Percentiles rank a stretch among this genome's conserved stretches.
Evolutionary conservation across 129 eudicot species (phyloP).

Genomic region (Oenanthe sinensis): DNA sequence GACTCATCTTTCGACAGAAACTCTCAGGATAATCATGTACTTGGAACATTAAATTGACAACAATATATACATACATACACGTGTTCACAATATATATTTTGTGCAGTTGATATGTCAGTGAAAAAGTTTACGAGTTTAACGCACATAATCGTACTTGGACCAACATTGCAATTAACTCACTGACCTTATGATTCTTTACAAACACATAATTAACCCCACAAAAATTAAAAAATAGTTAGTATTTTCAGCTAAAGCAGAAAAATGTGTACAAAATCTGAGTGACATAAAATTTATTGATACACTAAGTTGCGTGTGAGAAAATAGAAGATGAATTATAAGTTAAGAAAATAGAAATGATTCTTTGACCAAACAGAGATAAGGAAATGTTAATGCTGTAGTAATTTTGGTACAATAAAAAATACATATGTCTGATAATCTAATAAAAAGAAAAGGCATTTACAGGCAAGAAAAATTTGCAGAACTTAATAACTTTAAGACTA

Average conservation of each 20-base stretch:
- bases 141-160: not conserved
- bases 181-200: not conserved
- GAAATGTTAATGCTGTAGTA: not conserved
- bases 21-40: not conserved
- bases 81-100: not conserved
- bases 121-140: not conserved
- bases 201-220: not conserved
- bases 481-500: not conserved
- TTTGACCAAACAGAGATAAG: not conserved
- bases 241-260: not conserved
- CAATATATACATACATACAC: too few species aligned
- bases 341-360: not conserved
- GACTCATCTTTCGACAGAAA: not conserved
- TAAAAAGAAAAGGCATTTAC: not conserved
- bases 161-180: not conserved
- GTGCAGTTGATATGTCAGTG: not conserved
- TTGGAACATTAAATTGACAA: not conserved
- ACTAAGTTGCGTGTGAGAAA: not conserved
- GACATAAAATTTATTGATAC: not conserved
- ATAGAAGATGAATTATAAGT: too few species aligned
- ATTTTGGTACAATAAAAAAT: not conserved
- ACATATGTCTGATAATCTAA: too few species aligned
- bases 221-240: not conserved
- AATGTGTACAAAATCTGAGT: not conserved
- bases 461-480: not conserved